Percentiles rank a stretch among this genome's conserved stretches.
These are phyloP conservation scores for Fusarium beomiforme DNA, from an alignment of 2,329 filamentous ascomycete genomes.

Conservation along the genomic window DNA sequence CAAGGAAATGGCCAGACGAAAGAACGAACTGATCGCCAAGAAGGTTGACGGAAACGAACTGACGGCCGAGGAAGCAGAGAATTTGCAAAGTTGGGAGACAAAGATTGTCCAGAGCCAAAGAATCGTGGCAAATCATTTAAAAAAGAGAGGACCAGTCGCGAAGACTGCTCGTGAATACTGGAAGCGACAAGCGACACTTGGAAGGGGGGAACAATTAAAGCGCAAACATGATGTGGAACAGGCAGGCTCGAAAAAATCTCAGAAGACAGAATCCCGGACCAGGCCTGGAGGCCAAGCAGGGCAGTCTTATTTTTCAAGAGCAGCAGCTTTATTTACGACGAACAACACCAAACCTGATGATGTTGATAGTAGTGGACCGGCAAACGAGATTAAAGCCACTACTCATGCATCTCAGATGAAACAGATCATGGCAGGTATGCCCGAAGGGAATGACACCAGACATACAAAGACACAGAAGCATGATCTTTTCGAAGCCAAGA, in stretches of 20 bases:
- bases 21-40: fast-evolving
- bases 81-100: fast-evolving
- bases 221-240: neutral
- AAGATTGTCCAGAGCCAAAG: too few relatives aligned
- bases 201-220: neutral
- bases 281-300: neutral
- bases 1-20: neutral
- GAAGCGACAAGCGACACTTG: fast-evolving
- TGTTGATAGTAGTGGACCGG: neutral
- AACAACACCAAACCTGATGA: neutral
- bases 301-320: neutral
- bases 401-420: neutral
- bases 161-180: slow-evolving; percentile 2
- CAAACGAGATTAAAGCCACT: neutral
- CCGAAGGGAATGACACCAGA: slow-evolving; percentile 16
- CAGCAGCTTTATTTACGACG: neutral
- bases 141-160: neutral
- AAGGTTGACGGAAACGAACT: fast-evolving
- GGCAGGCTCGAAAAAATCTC: neutral
- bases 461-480: slow-evolving; percentile 5
- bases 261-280: neutral
- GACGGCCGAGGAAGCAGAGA: fast-evolving
- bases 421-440: slow-evolving; percentile 19
- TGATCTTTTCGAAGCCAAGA: slow-evolving; percentile 26
- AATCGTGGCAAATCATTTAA: too few relatives aligned